Evolutionary conservation across 306 rosid genomes (phyloP).

Genomic region (Mucuna pruriens): DNA sequence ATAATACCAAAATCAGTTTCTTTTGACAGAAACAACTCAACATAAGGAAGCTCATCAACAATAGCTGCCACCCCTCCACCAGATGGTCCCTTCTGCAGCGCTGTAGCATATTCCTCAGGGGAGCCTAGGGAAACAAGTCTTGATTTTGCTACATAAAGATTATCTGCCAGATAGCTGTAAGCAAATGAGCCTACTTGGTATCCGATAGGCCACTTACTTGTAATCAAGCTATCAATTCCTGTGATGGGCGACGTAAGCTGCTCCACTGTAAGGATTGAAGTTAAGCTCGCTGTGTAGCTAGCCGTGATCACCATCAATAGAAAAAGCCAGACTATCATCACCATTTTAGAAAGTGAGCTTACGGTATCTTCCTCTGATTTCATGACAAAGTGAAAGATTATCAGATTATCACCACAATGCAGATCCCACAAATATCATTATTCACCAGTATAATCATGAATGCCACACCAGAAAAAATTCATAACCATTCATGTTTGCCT

Average conservation of each 20-base stretch:
- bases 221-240: constrained; percentile 86
- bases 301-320: constrained; percentile 91
- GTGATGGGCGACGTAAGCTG: constrained; percentile 86
- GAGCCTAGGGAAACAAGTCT: constrained; percentile 81
- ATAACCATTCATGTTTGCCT: background rate
- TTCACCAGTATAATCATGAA: constrained; percentile 28
- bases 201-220: constrained; percentile 79
- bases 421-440: constrained; percentile 10
- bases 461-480: constrained; percentile 20
- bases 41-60: constrained; percentile 84
- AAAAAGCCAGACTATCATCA: constrained; percentile 96
- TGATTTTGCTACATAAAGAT: constrained; percentile 61
- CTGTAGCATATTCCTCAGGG: constrained; percentile 84
- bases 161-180: constrained; percentile 76
- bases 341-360: constrained; percentile 87
- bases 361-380: constrained; percentile 78
- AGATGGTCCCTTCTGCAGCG: constrained; percentile 70
- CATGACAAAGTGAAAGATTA: constrained; percentile 37
- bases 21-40: constrained; percentile 78
- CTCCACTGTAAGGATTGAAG: constrained; percentile 94
- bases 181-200: constrained; percentile 97
- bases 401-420: constrained; percentile 40
- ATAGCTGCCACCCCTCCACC: constrained; percentile 94
- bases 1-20: constrained; percentile 76
- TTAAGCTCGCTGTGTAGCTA: constrained; percentile 95